Conservation (phyloP, 116 monocot genomes). For the Posidonia oceanica region DNA sequence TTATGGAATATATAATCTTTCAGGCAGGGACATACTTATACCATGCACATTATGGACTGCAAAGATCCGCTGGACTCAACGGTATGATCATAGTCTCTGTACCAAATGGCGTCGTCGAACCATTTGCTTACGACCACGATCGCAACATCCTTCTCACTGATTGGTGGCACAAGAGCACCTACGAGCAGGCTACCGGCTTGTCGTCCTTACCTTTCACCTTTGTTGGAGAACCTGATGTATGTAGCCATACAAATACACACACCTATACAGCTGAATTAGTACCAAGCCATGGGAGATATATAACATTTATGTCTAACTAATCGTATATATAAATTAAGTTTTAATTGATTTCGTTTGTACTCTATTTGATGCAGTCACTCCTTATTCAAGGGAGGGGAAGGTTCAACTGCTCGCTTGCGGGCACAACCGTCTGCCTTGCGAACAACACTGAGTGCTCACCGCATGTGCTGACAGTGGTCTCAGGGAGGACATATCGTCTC, state of each 20-base stretch:
- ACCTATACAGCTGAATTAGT: no score
- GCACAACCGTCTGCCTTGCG: slow-evolving; percentile 20
- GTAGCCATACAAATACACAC: background rate
- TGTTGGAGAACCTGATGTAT: slow-evolving; percentile 70
- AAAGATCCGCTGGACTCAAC: slow-evolving; percentile 55
- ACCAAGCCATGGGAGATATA: no score
- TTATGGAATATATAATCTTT: no score
- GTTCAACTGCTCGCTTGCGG: slow-evolving; percentile 48
- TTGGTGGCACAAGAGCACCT: slow-evolving; percentile 85
- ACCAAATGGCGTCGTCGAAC: slow-evolving; percentile 27
- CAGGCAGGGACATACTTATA: slow-evolving; percentile 85
- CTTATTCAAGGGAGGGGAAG: slow-evolving; percentile 65
- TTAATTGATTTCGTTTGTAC: background rate
- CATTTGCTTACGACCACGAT: slow-evolving; percentile 60
- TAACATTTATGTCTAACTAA: no score
- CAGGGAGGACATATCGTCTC: slow-evolving; percentile 63
- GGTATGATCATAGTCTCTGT: slow-evolving; percentile 54
- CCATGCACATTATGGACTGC: slow-evolving; percentile 87
- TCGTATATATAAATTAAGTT: no score
- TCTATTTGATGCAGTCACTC: slow-evolving; percentile 31
- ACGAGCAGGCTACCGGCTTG: slow-evolving; percentile 50
- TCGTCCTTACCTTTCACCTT: slow-evolving; percentile 31
- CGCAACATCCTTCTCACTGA: slow-evolving; percentile 53
- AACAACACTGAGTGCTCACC: slow-evolving; percentile 47
- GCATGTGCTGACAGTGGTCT: slow-evolving; percentile 26